Conservation (phyloP, 441 rosid species). For the Populus tomentosa region DNA sequence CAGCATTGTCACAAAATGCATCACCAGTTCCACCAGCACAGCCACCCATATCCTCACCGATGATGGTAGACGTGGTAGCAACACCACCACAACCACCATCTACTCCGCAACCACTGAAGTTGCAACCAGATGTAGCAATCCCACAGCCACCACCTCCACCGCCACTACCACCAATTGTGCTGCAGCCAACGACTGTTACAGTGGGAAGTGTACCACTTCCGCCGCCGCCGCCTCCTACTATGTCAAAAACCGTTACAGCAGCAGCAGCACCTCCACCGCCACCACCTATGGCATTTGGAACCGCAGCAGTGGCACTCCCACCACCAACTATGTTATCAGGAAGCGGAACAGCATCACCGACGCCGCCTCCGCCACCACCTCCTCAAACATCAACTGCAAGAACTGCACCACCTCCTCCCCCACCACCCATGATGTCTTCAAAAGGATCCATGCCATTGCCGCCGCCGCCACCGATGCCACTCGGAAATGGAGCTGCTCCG, state of each 20-base stretch:
- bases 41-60: not conserved
- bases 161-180: slow-evolving; percentile 16
- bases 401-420: slow-evolving; percentile 31
- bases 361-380: slow-evolving; percentile 28
- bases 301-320: slow-evolving; percentile 21
- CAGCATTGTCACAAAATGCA: not conserved
- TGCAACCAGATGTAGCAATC: not conserved
- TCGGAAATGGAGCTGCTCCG: slow-evolving; percentile 36
- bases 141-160: slow-evolving; percentile 1
- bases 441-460: not conserved
- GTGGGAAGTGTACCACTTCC: not conserved
- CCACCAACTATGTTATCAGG: slow-evolving; percentile 23
- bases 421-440: slow-evolving; percentile 7
- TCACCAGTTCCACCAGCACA: not conserved
- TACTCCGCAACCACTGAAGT: slow-evolving; percentile 8
- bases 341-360: slow-evolving; percentile 16
- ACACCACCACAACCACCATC: slow-evolving; percentile 13
- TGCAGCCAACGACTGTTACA: slow-evolving; percentile 1
- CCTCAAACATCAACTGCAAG: not conserved
- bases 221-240: not conserved
- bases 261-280: slow-evolving; percentile 24
- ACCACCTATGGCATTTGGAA: slow-evolving; percentile 4
- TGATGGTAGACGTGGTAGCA: not conserved
- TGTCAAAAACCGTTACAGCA: not conserved
- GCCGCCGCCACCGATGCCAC: slow-evolving; percentile 23